Base-by-base conservation (phyloP, 2,329 filamentous ascomycete species). In the Alternaria sp. region DNA sequence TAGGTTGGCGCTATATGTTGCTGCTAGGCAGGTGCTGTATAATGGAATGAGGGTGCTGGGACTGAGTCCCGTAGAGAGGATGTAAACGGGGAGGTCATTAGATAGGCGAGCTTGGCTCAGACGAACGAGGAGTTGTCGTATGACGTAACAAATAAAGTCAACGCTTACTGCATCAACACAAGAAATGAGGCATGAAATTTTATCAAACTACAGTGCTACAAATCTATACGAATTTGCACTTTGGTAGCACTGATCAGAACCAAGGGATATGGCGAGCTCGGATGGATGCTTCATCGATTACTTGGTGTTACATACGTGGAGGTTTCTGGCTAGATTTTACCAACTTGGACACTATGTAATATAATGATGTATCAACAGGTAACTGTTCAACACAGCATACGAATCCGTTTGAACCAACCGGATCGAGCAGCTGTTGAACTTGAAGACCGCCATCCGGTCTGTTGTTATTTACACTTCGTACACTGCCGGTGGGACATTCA, bases 1-100 rank as follows among this genome's bases (percentile, higher is more conserved):
- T 26, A 85, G 92, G 68, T 62, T 76, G 66, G 72, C 91, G 11
- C 81, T 96, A 68, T 96, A 96, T 76, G 88, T 90, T 68, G 84
- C 89, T 3, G 90, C 91, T 7, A 86, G 90, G 72, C 88, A 89
- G 62, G 91, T 94, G 36, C 82, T 96, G 64, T 85, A 86, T 71
- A 96, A 95, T 78, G 93, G 91, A 62, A 96, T 96, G 93, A 85
- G 86, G 64, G 78, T 96, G 70, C 82, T 96, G 66, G 93, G 93
- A 2, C 81, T 96, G 76, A 88, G 84, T 54, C 93, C 93, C 9
- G 89, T 96, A 48, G 89, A 94, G 75, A 83, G 88, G 80, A 72
- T 72, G 69, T 72, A 62, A 56, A 9, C 5, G 18, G 20, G 8
- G 6, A 20, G 14, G 28, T n/a, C 28, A 18, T 5, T 4, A 24